Evolutionary conservation across 257 asterid species (phyloP).

Genomic region (Salvia miltiorrhiza): DNA sequence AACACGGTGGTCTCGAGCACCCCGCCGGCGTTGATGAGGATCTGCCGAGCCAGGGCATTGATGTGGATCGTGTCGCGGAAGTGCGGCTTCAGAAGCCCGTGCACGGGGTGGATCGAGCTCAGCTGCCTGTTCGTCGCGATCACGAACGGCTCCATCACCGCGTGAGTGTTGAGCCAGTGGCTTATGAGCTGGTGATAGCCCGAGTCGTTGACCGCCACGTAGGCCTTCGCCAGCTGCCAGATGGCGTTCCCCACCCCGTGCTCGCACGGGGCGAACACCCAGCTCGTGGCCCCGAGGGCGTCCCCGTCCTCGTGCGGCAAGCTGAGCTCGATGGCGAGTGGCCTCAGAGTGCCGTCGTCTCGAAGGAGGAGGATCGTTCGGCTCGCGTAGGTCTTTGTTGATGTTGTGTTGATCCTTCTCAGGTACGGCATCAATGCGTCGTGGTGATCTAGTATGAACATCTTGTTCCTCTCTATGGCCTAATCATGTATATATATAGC

Average conservation of each 20-base stretch:
- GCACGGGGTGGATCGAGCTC: constrained; percentile 79
- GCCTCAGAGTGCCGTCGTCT: constrained; percentile 75
- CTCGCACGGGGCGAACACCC: constrained; percentile 68
- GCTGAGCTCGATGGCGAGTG: constrained; percentile 87
- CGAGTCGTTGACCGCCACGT: constrained; percentile 84
- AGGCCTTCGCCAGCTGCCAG: constrained; percentile 98
- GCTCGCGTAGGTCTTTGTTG: constrained; percentile 72
- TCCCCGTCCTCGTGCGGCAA: constrained; percentile 68
- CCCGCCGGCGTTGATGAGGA: constrained; percentile 82
- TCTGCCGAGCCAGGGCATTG: constrained; percentile 81
- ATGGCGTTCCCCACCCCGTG: constrained; percentile 54
- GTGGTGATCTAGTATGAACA: constrained; percentile 84
- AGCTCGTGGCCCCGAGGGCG: constrained; percentile 49
- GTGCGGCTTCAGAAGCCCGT: constrained; percentile 89
- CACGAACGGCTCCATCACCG: constrained; percentile 88
- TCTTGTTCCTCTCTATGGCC: constrained; percentile 50
- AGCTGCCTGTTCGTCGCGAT: constrained; percentile 71
- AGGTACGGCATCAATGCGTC: constrained; percentile 84
- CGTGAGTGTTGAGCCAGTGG: constrained; percentile 97
- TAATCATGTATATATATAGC: constrained; percentile 17
- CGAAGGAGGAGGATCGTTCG: constrained; percentile 80
- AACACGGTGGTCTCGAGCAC: constrained; percentile 75
- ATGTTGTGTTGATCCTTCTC: constrained; percentile 58
- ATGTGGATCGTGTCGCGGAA: constrained; percentile 86
- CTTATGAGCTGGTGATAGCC: constrained; percentile 93